A percentile compares a stretch with the other conserved stretches of the same genome.
Conservation (phyloP, 345 rosid genomes). For the Turnera subulata region DNA sequence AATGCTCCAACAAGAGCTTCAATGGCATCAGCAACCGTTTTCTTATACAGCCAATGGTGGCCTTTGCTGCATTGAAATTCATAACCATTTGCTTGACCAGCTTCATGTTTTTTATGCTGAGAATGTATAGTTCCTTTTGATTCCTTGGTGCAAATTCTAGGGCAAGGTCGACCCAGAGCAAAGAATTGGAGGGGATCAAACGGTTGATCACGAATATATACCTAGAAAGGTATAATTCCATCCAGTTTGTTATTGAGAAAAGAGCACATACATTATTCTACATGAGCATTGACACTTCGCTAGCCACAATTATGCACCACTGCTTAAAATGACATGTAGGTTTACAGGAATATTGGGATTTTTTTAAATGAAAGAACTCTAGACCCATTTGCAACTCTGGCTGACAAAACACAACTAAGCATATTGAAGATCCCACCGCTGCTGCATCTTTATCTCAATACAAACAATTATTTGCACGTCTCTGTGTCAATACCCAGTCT, state of each 20-base stretch:
- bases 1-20: constrained; percentile 95
- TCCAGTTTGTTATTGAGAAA: not conserved
- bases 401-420: too few species aligned
- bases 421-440: too few species aligned
- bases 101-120: constrained; percentile 17
- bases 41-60: constrained; percentile 78
- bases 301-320: too few species aligned
- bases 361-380: too few species aligned
- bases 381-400: too few species aligned
- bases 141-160: constrained; percentile 46
- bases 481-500: too few species aligned
- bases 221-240: constrained; percentile 35
- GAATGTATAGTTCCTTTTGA: constrained; percentile 42
- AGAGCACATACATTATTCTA: not conserved
- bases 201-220: constrained; percentile 78
- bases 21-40: constrained; percentile 85
- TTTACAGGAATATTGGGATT: too few species aligned
- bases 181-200: constrained; percentile 80
- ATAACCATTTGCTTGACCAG: constrained; percentile 27
- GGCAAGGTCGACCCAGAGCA: constrained; percentile 75
- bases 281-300: too few species aligned
- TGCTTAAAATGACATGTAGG: too few species aligned
- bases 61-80: constrained; percentile 72
- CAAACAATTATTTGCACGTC: too few species aligned
- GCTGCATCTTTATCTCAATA: too few species aligned